phyloP scores from a whole-genome alignment of 1,139 yeast genomes.

The Wickerhamomyces sp. region DNA sequence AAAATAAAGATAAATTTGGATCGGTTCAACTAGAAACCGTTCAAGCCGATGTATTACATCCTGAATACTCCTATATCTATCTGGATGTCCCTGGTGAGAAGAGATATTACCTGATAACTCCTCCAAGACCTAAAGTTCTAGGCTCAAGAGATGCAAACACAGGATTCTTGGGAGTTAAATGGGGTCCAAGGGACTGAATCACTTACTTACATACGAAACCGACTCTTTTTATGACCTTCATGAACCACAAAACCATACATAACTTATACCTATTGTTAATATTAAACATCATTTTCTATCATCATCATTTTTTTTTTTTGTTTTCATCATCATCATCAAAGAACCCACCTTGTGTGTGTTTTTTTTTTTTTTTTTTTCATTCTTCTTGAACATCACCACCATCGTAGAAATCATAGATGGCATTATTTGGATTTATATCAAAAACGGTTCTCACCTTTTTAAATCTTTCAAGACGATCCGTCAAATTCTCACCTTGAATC shows the following conservation, averaged over 20 bases:
- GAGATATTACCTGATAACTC: constrained; percentile 68
- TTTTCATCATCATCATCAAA: no score
- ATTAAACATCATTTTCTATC: no score
- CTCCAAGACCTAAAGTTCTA: constrained; percentile 32
- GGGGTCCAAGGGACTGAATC: constrained; percentile 89
- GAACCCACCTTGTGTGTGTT: no score
- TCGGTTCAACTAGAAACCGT: constrained; percentile 75
- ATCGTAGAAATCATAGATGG: constrained; percentile 44
- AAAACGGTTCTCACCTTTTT: constrained; percentile 21
- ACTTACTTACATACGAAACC: no score
- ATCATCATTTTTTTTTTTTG: no score
- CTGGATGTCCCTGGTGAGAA: constrained; percentile 70
- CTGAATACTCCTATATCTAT: constrained; percentile 70
- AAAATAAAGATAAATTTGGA: constrained; percentile 56
- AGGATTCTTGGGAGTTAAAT: constrained; percentile 75
- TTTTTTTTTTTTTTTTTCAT: no score
- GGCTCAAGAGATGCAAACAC: constrained; percentile 29
- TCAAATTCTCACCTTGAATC: constrained; percentile 25
- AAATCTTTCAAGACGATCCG: constrained; percentile 26
- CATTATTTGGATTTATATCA: constrained; percentile 78
- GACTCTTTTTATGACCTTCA: no score
- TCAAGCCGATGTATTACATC: constrained; percentile 55
- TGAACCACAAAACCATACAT: no score
- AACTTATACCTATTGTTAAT: no score
- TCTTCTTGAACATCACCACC: constrained; percentile 11